These are phyloP conservation scores for Berkeleyomyces rouxiae DNA, from an alignment of 2,329 filamentous ascomycete species.

Conservation along the genomic window DNA sequence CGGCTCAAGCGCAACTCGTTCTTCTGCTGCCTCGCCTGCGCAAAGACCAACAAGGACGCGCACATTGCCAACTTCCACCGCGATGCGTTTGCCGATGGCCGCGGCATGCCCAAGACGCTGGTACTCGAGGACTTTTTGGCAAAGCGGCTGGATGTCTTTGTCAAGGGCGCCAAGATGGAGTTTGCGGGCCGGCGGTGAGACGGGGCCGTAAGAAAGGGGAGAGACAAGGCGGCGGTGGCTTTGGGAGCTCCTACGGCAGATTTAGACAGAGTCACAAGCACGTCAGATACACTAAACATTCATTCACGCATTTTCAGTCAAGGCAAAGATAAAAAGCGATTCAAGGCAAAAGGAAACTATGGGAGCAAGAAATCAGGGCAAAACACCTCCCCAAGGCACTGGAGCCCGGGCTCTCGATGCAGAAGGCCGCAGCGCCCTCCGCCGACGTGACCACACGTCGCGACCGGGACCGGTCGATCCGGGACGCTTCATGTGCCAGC, in stretches of 20 bases:
- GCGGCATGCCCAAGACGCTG: slow-evolving; percentile 13
- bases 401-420: not conserved
- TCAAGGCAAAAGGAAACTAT: not conserved
- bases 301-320: not conserved
- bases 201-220: not conserved
- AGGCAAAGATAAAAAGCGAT: not conserved
- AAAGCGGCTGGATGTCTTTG: slow-evolving; percentile 7
- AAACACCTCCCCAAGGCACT: not conserved
- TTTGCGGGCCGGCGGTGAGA: not conserved
- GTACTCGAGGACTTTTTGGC: slow-evolving; percentile 11
- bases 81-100: slow-evolving; percentile 7
- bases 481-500: not conserved
- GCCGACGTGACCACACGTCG: no score
- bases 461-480: no score
- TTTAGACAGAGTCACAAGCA: no score
- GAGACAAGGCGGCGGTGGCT: not conserved
- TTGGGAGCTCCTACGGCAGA: not conserved
- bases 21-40: slow-evolving; percentile 13
- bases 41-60: slow-evolving; percentile 13
- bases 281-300: not conserved
- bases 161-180: slow-evolving; percentile 13
- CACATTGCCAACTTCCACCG: slow-evolving; percentile 13
- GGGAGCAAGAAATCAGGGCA: not conserved
- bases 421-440: no score
- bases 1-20: slow-evolving; percentile 12